Percentiles rank a stretch among this genome's conserved stretches.
phyloP scores from a whole-genome alignment of 179 eudicot genomes.

The Heliamphora pulchella region DNA sequence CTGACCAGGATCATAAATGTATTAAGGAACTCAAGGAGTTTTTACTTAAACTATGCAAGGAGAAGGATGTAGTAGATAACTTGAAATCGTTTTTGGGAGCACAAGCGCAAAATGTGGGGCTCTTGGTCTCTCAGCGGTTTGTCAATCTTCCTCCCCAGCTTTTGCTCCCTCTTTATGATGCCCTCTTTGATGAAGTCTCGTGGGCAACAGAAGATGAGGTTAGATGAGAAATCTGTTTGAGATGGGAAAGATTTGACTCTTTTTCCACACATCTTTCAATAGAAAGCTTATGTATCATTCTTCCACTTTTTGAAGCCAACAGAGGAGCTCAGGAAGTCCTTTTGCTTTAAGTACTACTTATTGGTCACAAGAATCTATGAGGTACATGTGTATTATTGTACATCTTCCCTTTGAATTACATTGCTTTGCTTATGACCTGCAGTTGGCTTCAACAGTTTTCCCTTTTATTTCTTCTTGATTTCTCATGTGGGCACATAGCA shows the following conservation, averaged over 20 bases:
- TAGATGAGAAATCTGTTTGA: constrained; percentile 15
- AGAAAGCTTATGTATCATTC: constrained; percentile 12
- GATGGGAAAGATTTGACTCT: constrained; percentile 13
- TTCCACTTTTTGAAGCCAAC: constrained; percentile 36
- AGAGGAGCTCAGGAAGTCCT: constrained; percentile 37
- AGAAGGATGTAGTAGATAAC: constrained; percentile 25
- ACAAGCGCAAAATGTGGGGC: constrained; percentile 57
- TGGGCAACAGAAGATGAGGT: constrained; percentile 57
- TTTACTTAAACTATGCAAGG: constrained; percentile 48
- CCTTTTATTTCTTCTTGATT: constrained; percentile 1
- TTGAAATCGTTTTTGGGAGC: constrained; percentile 46
- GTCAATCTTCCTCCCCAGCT: constrained; percentile 94
- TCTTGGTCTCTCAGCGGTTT: constrained; percentile 78
- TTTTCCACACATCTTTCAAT: background rate
- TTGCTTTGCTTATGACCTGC: background rate
- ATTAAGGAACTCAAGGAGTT: constrained; percentile 57
- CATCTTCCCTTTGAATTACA: background rate
- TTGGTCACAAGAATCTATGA: constrained; percentile 41
- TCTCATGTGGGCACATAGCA: constrained; percentile 19
- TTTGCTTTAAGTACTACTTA: constrained; percentile 37
- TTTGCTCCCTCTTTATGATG: constrained; percentile 78
- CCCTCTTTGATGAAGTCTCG: constrained; percentile 73
- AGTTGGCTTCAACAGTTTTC: background rate
- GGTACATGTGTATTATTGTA: constrained; percentile 22
- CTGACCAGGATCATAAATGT: constrained; percentile 53